Base-by-base conservation (phyloP, 441 rosid species). In the Bocquillonia castaneifolia region DNA sequence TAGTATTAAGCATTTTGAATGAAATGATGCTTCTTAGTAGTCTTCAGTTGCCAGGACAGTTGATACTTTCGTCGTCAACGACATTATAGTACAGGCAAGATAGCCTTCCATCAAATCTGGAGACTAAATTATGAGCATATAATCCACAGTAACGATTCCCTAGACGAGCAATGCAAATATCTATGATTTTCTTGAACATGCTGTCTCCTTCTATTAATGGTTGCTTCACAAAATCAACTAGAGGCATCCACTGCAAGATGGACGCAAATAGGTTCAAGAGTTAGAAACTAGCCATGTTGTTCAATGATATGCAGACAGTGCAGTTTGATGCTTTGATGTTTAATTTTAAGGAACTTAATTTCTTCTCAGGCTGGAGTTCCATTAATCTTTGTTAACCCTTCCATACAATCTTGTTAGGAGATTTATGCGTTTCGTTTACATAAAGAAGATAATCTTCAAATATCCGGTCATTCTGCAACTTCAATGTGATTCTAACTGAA, bases 151-250 rank as follows among this genome's bases (percentile, higher is more conserved):
- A 93, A 36, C 76, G 81, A 61, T 84, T 90, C 26, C 85, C 81
- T 51, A 86, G 73, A 53, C 90, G 83, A 3, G 86, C 91, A 14
- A 88, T 78, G 78, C 93, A 91, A 6, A 88, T 94, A 58, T 91
- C 96, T 0, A 84, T 85, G 17, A 94, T 83, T 77, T 86, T 88
- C 79, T 82, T 91, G 85, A 93, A 91, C 97, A 94, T 87, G 20
- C 74, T 66, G 72, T 94, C 97, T 52, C 77, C 89, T 79, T 74
- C 78, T 69, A 89, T 87, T 67, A 85, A 69, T 0, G 95, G 97
- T 70, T 90, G 96, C 82, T 88, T 84, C 57, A 91, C 84, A 72
- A 86, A 91, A 63, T 94, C 92, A 48, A 42, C 74, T 37, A 93
- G 67, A 4, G 97, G 92, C 97, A 93, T 93, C 99, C 97, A 91